Evolutionary conservation across 352 stramenopile species (phyloP).

Genomic region (Pythium aquatile): DNA sequence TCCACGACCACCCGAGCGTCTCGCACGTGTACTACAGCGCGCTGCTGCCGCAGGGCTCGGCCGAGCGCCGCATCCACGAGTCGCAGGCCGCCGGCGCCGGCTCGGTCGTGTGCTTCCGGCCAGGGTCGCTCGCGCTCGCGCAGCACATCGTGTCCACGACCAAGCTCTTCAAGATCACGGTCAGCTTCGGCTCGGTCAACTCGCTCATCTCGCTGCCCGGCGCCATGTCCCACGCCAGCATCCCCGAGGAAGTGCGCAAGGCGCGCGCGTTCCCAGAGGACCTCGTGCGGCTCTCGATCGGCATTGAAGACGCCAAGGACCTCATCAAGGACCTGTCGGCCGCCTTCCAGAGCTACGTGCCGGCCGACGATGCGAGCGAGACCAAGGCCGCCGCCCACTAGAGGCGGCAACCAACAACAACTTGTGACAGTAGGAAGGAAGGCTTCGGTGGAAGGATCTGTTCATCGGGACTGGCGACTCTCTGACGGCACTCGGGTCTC

Average conservation of each 20-base stretch:
- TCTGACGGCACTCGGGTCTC: conserved; percentile 25
- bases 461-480: conserved; percentile 17
- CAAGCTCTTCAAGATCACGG: conserved; percentile 95
- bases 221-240: conserved; percentile 95
- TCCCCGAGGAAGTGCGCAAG: conserved; percentile 91
- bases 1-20: conserved; percentile 81
- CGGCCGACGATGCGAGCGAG: conserved; percentile 1
- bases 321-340: conserved; percentile 93
- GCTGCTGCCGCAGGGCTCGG: conserved; percentile 61
- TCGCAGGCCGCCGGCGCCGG: conserved; percentile 80
- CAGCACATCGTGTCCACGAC: conserved; percentile 89
- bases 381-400: conserved; percentile 7
- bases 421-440: conserved; percentile 13
- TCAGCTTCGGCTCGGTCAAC: conserved; percentile 92
- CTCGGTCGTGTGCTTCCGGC: conserved; percentile 91
- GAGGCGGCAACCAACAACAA: neutral
- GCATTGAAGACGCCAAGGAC: conserved; percentile 93
- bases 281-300: conserved; percentile 93
- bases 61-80: conserved; percentile 81
- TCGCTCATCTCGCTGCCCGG: conserved; percentile 90
- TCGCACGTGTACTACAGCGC: conserved; percentile 91
- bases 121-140: conserved; percentile 81
- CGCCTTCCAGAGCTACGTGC: conserved; percentile 80
- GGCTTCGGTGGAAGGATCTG: neutral
- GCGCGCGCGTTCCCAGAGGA: conserved; percentile 91